Conservation (phyloP, 2,329 filamentous ascomycete genomes). For the Massarina eburnea region DNA sequence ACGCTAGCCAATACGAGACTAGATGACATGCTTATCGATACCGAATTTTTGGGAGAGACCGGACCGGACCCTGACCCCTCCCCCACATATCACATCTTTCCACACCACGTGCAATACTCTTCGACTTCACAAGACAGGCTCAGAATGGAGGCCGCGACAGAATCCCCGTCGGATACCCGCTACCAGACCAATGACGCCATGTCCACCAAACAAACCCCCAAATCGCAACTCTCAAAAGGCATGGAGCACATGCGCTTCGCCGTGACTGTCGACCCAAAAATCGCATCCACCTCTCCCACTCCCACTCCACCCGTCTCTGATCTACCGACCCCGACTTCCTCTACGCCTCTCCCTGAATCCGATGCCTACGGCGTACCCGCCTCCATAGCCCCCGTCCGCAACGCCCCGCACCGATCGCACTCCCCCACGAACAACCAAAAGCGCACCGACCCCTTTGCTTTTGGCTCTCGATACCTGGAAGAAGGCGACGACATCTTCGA, state of each 20-base stretch:
- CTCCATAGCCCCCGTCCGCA: conserved; percentile 48
- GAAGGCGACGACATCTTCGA: conserved; percentile 89
- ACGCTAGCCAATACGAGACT: conserved; percentile 6
- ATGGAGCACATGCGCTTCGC: conserved; percentile 57
- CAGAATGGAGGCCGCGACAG: conserved; percentile 21
- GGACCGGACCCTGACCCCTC: not conserved
- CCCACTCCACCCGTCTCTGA: conserved; percentile 12
- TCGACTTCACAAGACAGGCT: not conserved
- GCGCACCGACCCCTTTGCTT: conserved; percentile 89
- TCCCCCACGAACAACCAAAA: conserved; percentile 77
- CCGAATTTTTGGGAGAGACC: conserved; percentile 3
- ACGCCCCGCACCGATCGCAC: conserved; percentile 64
- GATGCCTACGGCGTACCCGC: conserved; percentile 55
- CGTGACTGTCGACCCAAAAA: conserved; percentile 46
- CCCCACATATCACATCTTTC: conserved; percentile 8
- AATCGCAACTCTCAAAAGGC: conserved; percentile 52
- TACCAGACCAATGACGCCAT: conserved; percentile 37
- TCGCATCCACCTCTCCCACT: conserved; percentile 16
- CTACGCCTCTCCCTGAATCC: conserved; percentile 25
- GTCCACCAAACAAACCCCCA: conserved; percentile 34
- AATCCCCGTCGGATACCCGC: conserved; percentile 15
- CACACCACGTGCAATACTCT: not conserved
- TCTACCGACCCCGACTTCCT: conserved; percentile 11
- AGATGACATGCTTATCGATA: conserved; percentile 23
- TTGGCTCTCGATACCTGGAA: conserved; percentile 83